Evolutionary conservation across 345 rosid species (phyloP), one percentile per base, ranked within the genome.

Genomic region (Euphorbia tirucalli): DNA sequence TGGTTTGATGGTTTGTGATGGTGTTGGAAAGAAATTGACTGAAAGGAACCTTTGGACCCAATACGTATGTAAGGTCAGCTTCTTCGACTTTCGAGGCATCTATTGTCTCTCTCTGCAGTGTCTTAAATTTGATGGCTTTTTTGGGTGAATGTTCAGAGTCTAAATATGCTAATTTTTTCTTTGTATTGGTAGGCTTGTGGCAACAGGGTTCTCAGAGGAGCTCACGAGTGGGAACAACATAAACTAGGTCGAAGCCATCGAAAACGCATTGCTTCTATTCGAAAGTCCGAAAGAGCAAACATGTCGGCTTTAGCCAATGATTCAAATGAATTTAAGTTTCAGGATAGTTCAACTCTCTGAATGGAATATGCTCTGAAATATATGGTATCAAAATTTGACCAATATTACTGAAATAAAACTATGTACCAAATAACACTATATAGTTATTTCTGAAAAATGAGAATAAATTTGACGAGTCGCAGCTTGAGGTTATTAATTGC

Each of bases 161-260:
- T 2, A 6, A 70, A 31, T 21, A 49, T 63, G 39, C 70, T 31
- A 25, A 1, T 65, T 57, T 56, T 54, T 21, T 57, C 7, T 49
- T 13, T 62, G 21, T 56, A 46, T 71, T 71, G 71, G 32, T 69
- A 92, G 98, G 96, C 96, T 68, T 95, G 99, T 46, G 97, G 97
- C 16, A 83, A 90, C 79, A 86, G 83, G 69, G 85, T 92, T 37
- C 96, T 95, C 48, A 84, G 98, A 84, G 99, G 99, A 77, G 89
- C 80, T 28, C 88, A 90, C 25, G 98, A 95, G 59, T 95, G 99
- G 99, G 99, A 92, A 68, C 93, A 92, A 66, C 98, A 95, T 78
- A 78, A 61, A 72, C 88, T 81, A 73, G 97, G 98, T 27, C 93
- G 93, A 18, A 73, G 88, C 32, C 99, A 95, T 83, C 87, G 94